Percentiles rank a stretch among this genome's conserved stretches.
phyloP scores from a whole-genome alignment of 345 rosid species.

The Triadica sebifera region DNA sequence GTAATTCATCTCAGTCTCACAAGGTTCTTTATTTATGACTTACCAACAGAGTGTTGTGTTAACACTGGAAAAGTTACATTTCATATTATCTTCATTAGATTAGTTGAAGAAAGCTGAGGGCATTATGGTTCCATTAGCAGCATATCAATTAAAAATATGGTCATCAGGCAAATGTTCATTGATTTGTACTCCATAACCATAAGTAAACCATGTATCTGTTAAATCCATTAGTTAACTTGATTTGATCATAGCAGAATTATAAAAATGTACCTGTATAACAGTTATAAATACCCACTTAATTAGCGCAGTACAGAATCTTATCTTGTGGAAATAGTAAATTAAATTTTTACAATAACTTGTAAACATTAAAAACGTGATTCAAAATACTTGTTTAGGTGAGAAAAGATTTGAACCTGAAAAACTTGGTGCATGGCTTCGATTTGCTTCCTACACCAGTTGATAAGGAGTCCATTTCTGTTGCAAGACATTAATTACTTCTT shows the following conservation, averaged over 20 bases:
- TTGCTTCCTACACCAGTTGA: constrained; percentile 99
- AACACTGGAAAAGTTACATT: constrained; percentile 13
- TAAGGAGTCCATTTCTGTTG: constrained; percentile 84
- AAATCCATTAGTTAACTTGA: constrained; percentile 33
- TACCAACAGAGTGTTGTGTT: constrained; percentile 14
- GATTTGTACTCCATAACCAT: constrained; percentile 13
- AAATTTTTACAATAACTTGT: constrained; percentile 23
- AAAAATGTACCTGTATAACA: constrained; percentile 42
- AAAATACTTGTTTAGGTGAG: constrained; percentile 48
- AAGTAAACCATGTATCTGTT: constrained; percentile 27
- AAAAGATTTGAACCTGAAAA: constrained; percentile 93
- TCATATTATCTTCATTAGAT: constrained; percentile 1
- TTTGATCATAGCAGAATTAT: constrained; percentile 25
- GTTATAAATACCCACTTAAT: constrained; percentile 38
- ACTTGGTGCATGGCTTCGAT: constrained; percentile 99
- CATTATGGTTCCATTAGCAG: background rate
- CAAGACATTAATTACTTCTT: constrained; percentile 66
- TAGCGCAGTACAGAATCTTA: constrained; percentile 32
- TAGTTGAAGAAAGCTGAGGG: background rate
- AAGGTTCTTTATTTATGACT: constrained; percentile 7
- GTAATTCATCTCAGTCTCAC: background rate
- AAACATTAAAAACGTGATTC: constrained; percentile 25
- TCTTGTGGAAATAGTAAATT: constrained; percentile 15
- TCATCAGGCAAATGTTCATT: constrained; percentile 19
- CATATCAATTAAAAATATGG: background rate